Conservation (phyloP, 768 basidiomycete genomes). For the Mycena chlorophos region DNA sequence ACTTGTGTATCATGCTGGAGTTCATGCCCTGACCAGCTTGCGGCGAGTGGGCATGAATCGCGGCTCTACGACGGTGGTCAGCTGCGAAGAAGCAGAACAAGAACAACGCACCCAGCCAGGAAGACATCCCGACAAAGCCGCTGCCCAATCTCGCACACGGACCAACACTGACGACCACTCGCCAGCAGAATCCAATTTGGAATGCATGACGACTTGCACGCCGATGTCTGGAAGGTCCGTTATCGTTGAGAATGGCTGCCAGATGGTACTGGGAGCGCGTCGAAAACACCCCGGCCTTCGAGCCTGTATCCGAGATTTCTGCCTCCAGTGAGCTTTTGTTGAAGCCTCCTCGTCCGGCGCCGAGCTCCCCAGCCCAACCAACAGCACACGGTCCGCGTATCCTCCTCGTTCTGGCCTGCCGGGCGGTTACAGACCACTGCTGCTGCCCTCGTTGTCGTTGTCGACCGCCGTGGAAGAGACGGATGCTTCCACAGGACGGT, state of each 20-base stretch:
- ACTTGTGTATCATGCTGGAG: constrained; percentile 50
- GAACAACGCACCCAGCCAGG: constrained; percentile 36
- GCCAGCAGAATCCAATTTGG: constrained; percentile 45
- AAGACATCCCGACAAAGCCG: constrained; percentile 52
- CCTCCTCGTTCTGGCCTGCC: constrained; percentile 24
- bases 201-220: constrained; percentile 41
- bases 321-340: neutral
- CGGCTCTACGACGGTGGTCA: constrained; percentile 35
- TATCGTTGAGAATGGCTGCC: constrained; percentile 38
- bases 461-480: too few species aligned
- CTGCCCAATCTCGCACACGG: constrained; percentile 47
- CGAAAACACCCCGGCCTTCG: constrained; percentile 36
- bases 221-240: constrained; percentile 57
- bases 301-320: constrained; percentile 44
- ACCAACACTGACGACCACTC: constrained; percentile 52
- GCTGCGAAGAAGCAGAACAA: too few species aligned
- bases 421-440: too few species aligned
- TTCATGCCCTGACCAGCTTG: constrained; percentile 53
- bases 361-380: constrained; percentile 42
- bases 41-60: constrained; percentile 44
- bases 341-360: constrained; percentile 42
- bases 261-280: constrained; percentile 41
- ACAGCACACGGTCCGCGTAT: constrained; percentile 37
- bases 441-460: too few species aligned
- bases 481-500: too few species aligned